These are phyloP conservation scores for Ophiostoma ulmi DNA, from an alignment of 2,329 filamentous ascomycete species.

Conservation along the genomic window DNA sequence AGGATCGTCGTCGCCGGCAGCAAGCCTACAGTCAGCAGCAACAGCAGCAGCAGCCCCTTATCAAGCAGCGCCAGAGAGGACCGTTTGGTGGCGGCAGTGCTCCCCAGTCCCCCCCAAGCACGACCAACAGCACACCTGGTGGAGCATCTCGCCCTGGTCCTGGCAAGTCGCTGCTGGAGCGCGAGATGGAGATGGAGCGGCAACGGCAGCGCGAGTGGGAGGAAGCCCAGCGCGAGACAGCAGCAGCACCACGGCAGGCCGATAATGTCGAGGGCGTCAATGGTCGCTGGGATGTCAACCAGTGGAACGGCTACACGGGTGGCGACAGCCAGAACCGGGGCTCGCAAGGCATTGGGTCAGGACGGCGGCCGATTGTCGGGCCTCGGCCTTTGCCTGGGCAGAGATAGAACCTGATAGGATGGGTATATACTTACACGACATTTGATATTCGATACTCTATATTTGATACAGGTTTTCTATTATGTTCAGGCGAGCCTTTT, in stretches of 20 bases:
- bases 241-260: conserved; percentile 54
- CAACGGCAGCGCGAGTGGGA: conserved; percentile 78
- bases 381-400: conserved; percentile 59
- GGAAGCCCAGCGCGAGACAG: conserved; percentile 62
- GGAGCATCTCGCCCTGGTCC: conserved; percentile 41
- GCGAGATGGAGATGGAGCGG: conserved; percentile 75
- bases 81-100: conserved; percentile 17
- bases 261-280: conserved; percentile 60
- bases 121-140: not conserved
- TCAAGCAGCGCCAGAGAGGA: conserved; percentile 19
- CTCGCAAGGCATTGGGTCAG: conserved; percentile 60
- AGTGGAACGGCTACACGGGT: conserved; percentile 69
- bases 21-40: conserved; percentile 43
- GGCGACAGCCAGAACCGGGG: conserved; percentile 70
- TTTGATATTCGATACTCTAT: not conserved
- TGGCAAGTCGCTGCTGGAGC: conserved; percentile 66
- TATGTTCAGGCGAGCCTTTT: not conserved
- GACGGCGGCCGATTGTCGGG: conserved; percentile 72
- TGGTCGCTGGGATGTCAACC: conserved; percentile 69
- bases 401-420: conserved; percentile 12
- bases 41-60: conserved; percentile 14
- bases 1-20: conserved; percentile 53
- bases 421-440: not conserved
- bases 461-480: not conserved
- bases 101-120: conserved; percentile 6